Conservation (phyloP, 2,329 filamentous ascomycete genomes). For the Ceratocystis huliohia region DNA sequence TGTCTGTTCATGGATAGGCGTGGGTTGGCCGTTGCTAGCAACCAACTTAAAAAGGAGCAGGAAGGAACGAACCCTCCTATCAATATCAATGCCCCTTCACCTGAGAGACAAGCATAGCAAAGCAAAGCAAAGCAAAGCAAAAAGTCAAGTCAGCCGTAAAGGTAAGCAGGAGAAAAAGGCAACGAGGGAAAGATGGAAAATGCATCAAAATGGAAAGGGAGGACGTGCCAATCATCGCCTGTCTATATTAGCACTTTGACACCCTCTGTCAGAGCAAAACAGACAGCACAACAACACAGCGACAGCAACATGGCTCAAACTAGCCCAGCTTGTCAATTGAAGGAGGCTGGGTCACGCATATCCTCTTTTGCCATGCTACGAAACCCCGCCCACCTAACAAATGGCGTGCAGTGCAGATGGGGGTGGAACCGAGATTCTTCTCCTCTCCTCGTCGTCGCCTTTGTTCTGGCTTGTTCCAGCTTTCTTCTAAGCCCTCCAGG, state of each 20-base stretch:
- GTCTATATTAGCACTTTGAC: not conserved
- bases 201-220: not conserved
- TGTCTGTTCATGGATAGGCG: not conserved
- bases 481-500: not conserved
- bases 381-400: not conserved
- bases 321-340: not conserved
- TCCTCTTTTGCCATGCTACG: constrained; percentile 1
- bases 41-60: constrained; percentile 3
- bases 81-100: constrained; percentile 3
- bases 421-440: not conserved
- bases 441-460: not conserved
- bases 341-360: not conserved
- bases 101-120: not conserved
- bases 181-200: not conserved
- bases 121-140: too few species aligned
- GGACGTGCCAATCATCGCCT: too few species aligned
- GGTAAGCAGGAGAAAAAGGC: not conserved
- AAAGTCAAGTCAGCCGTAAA: too few species aligned
- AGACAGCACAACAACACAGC: not conserved
- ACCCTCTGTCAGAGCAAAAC: not conserved
- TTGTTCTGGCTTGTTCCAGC: not conserved
- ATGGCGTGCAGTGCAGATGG: not conserved
- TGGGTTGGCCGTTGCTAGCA: not conserved
- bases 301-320: not conserved
- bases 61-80: constrained; percentile 12